Conservation (phyloP, 352 stramenopile genomes). For the Albugo laibachii region DNA sequence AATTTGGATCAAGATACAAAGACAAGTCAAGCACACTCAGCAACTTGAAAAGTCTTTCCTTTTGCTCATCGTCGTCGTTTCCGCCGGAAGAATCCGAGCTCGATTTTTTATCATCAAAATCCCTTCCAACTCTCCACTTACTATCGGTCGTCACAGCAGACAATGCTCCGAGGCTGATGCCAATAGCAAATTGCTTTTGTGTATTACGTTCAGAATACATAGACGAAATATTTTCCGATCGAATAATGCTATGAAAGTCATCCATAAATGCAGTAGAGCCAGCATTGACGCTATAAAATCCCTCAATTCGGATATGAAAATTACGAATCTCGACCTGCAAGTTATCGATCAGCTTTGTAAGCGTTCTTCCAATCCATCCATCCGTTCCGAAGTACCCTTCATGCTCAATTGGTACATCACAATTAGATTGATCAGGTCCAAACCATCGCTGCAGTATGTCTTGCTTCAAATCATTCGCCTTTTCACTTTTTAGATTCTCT, state of each 20-base stretch:
- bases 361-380: constrained; percentile 71
- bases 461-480: constrained; percentile 46
- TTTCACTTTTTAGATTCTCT: constrained; percentile 27
- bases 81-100: constrained; percentile 11
- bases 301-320: constrained; percentile 72
- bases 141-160: constrained; percentile 71
- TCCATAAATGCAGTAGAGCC: no score
- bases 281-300: constrained; percentile 15
- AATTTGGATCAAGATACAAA: constrained; percentile 67
- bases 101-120: neutral
- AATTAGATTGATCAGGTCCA: constrained; percentile 41
- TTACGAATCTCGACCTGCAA: constrained; percentile 77
- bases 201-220: neutral
- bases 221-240: neutral
- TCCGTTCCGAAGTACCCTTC: constrained; percentile 80
- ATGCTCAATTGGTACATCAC: constrained; percentile 39
- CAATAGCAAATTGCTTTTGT: constrained; percentile 37
- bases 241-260: constrained; percentile 10
- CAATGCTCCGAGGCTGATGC: constrained; percentile 57
- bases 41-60: constrained; percentile 70
- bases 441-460: constrained; percentile 66
- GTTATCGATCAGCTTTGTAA: constrained; percentile 83
- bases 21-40: constrained; percentile 75
- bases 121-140: constrained; percentile 51
- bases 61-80: constrained; percentile 18